A percentile compares a stretch with the other conserved stretches of the same genome.
Evolutionary conservation across 2,329 filamentous ascomycete genomes (phyloP).

Genomic region (Clathrospora elynae): DNA sequence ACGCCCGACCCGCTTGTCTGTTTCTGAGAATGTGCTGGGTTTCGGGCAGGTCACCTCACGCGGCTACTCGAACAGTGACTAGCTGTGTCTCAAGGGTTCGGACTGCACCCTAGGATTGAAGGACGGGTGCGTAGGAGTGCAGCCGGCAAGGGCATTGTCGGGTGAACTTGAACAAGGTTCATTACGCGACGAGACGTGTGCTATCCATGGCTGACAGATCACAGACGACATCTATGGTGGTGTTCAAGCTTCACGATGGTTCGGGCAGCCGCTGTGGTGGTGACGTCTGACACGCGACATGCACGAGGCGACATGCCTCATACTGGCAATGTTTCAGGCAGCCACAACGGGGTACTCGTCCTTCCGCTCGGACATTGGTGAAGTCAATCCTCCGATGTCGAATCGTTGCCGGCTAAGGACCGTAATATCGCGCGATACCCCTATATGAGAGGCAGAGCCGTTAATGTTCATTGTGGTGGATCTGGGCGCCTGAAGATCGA

Average conservation of each 20-base stretch:
- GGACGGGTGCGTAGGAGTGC: slow-evolving; percentile 20
- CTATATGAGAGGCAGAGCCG: slow-evolving; percentile 1
- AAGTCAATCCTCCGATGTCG: slow-evolving; percentile 10
- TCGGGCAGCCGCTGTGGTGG: slow-evolving; percentile 39
- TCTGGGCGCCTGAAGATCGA: slow-evolving; percentile 16
- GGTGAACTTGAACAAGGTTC: slow-evolving; percentile 25
- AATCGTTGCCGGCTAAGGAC: slow-evolving; percentile 2
- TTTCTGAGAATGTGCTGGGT: slow-evolving; percentile 37
- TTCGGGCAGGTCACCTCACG: slow-evolving; percentile 30
- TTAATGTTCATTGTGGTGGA: slow-evolving; percentile 8
- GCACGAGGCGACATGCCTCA: slow-evolving; percentile 35
- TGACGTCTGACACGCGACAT: slow-evolving; percentile 42
- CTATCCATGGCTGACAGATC: slow-evolving; percentile 30
- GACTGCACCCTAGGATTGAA: slow-evolving; percentile 22
- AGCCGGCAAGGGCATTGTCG: slow-evolving; percentile 33
- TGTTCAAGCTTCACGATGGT: slow-evolving; percentile 42
- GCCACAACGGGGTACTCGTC: slow-evolving; percentile 5
- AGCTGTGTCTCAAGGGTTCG: slow-evolving; percentile 31
- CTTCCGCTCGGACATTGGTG: slow-evolving; percentile 9
- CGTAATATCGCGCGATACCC: neutral
- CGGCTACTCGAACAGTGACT: slow-evolving; percentile 34
- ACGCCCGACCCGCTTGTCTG: slow-evolving; percentile 32
- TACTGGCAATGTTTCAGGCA: slow-evolving; percentile 40
- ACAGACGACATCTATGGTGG: slow-evolving; percentile 21
- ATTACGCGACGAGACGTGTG: slow-evolving; percentile 17